Conservation (phyloP, 768 basidiomycete species). For the Tulasnella sp. region DNA sequence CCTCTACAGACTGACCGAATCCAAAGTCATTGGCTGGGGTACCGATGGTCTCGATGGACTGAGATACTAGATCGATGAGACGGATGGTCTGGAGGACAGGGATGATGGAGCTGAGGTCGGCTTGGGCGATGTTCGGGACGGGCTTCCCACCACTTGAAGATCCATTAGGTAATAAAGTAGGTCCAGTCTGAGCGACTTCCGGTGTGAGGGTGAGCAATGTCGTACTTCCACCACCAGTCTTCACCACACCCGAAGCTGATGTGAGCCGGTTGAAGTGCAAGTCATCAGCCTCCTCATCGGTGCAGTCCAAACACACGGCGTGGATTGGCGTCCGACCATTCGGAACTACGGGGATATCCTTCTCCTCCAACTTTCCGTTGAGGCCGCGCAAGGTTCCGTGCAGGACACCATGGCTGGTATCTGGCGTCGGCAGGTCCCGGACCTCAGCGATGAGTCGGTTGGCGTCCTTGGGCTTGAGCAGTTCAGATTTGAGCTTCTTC, state of each 20-base stretch:
- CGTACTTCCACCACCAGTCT: not conserved
- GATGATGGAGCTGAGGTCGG: slow-evolving; percentile 42
- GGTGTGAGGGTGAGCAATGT: slow-evolving; percentile 12
- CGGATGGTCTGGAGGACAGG: slow-evolving; percentile 48
- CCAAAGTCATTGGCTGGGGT: slow-evolving; percentile 39
- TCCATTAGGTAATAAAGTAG: slow-evolving; percentile 17
- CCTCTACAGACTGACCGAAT: slow-evolving; percentile 50
- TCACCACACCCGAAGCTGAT: not conserved
- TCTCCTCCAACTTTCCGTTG: slow-evolving; percentile 10
- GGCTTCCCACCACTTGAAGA: slow-evolving; percentile 20
- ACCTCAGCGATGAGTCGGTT: slow-evolving; percentile 65
- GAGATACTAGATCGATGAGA: slow-evolving; percentile 46
- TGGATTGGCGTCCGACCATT: slow-evolving; percentile 46
- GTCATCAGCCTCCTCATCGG: slow-evolving; percentile 52
- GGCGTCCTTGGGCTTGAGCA: slow-evolving; percentile 55
- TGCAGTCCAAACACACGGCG: slow-evolving; percentile 58
- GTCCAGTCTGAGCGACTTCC: not conserved
- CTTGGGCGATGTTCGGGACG: slow-evolving; percentile 31
- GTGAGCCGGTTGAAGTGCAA: slow-evolving; percentile 46
- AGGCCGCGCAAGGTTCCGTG: slow-evolving; percentile 10
- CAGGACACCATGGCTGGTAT: slow-evolving; percentile 22
- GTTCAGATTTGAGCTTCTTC: slow-evolving; percentile 54
- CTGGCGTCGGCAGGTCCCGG: slow-evolving; percentile 44
- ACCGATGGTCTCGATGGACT: slow-evolving; percentile 29
- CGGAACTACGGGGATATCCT: slow-evolving; percentile 16